Conservation (phyloP, 2,329 filamentous ascomycete genomes). For the Calonectria multiphialidica region DNA sequence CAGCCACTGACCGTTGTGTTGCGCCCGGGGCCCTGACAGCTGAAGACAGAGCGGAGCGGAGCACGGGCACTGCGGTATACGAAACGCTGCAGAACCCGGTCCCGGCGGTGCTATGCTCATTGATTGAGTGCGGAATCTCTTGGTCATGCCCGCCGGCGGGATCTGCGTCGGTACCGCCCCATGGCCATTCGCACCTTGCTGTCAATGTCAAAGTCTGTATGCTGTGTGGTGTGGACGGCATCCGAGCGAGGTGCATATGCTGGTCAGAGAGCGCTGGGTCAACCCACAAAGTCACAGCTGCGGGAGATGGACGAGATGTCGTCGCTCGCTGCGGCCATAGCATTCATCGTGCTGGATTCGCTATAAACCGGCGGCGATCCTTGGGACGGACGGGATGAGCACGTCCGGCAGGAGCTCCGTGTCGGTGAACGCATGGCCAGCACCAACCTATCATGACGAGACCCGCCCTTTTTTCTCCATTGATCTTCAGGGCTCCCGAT, state of each 20-base stretch:
- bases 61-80: constrained; percentile 19
- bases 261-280: constrained; percentile 11
- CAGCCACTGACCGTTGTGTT: constrained; percentile 42
- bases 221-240: not conserved
- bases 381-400: constrained; percentile 1
- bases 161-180: constrained; percentile 23
- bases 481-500: constrained; percentile 19
- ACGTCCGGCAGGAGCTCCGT: constrained; percentile 9
- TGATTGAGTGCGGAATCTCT: constrained; percentile 10
- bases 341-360: not conserved
- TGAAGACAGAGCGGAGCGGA: constrained; percentile 29
- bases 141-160: constrained; percentile 21
- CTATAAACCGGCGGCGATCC: constrained; percentile 12
- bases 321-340: not conserved
- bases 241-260: constrained; percentile 12
- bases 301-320: constrained; percentile 2
- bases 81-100: constrained; percentile 30
- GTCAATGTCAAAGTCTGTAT: constrained; percentile 1
- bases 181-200: constrained; percentile 10
- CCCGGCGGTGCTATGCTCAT: constrained; percentile 8
- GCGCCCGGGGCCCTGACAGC: constrained; percentile 31
- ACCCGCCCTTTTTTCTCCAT: constrained; percentile 16
- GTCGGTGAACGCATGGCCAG: constrained; percentile 19
- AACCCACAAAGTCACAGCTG: not conserved
- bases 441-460: constrained; percentile 13